These are phyloP conservation scores for Komagataella kurtzmanii DNA, from an alignment of 805 yeast species.

Conservation along the genomic window DNA sequence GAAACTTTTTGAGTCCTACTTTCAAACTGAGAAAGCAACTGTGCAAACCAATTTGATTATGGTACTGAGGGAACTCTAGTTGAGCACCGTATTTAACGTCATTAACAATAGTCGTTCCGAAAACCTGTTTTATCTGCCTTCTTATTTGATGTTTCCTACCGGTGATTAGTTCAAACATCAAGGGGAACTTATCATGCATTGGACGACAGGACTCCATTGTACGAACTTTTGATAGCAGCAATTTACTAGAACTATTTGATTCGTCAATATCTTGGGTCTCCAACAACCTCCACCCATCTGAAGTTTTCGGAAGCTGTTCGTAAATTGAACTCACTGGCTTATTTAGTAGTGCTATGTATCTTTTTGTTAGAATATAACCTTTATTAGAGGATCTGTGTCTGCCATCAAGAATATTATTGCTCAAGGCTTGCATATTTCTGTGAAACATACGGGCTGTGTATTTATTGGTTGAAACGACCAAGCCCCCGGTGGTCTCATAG, in stretches of 20 bases:
- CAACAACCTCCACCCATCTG: not conserved
- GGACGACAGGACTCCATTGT: not conserved
- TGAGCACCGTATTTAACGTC: not conserved
- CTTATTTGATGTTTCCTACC: conserved; percentile 1
- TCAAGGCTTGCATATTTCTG: not conserved
- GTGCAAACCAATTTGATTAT: conserved; percentile 1
- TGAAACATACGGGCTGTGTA: not conserved
- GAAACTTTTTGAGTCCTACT: not conserved
- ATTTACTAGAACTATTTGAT: not conserved
- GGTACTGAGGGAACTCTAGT: not conserved
- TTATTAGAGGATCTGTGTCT: not conserved
- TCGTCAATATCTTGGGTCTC: not conserved
- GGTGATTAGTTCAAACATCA: not conserved
- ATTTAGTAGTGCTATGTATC: not conserved
- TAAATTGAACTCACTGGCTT: not conserved
- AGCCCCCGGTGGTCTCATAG: not conserved
- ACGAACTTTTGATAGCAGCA: not conserved
- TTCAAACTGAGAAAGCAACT: not conserved
- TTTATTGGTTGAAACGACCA: not conserved
- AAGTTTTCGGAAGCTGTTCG: not conserved
- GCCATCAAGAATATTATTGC: not conserved
- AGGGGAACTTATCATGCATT: not conserved
- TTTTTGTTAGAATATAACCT: not conserved
- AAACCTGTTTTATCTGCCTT: not conserved
- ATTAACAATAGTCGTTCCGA: conserved; percentile 1